A percentile compares a stretch with the other conserved stretches of the same genome.
Evolutionary conservation across 2,329 filamentous ascomycete species (phyloP).

Genomic region (Gnomoniopsis sp.): DNA sequence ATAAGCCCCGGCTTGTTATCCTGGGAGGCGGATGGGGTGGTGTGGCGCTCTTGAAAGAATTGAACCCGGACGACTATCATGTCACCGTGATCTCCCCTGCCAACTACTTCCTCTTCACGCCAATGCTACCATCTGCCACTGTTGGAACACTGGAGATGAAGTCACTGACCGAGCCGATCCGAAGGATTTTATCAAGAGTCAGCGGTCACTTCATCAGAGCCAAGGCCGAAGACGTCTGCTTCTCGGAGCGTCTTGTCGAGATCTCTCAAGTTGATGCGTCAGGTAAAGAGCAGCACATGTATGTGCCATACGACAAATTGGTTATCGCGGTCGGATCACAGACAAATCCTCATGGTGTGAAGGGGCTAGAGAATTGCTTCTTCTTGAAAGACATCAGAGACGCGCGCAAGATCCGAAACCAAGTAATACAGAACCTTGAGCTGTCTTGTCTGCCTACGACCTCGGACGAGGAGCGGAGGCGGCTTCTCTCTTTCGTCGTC

Average conservation of each 20-base stretch:
- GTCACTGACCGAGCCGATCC: conserved; percentile 88
- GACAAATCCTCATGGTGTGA: conserved; percentile 93
- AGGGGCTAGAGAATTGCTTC: conserved; percentile 87
- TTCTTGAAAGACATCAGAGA: conserved; percentile 96
- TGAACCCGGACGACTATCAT: conserved; percentile 90
- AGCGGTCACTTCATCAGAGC: conserved; percentile 89
- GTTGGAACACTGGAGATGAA: conserved; percentile 91
- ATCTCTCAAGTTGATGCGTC: conserved; percentile 67
- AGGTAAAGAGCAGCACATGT: conserved; percentile 79
- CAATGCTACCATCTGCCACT: conserved; percentile 95
- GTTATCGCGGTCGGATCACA: conserved; percentile 88
- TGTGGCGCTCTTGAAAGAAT: conserved; percentile 83
- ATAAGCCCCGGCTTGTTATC: conserved; percentile 91
- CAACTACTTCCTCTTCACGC: conserved; percentile 97
- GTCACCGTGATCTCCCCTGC: conserved; percentile 91
- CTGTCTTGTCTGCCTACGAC: conserved; percentile 91
- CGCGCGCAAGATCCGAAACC: conserved; percentile 83
- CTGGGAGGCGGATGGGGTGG: conserved; percentile 94
- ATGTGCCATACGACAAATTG: conserved; percentile 95
- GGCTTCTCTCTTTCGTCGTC: conserved; percentile 91
- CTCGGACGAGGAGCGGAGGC: conserved; percentile 77
- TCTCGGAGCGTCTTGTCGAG: conserved; percentile 87
- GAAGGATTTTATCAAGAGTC: conserved; percentile 74
- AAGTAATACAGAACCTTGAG: conserved; percentile 86
- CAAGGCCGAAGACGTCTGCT: conserved; percentile 83